These are phyloP conservation scores for Aristolochia californica DNA, from an alignment of 164 flowering plant genomes.

Conservation along the genomic window DNA sequence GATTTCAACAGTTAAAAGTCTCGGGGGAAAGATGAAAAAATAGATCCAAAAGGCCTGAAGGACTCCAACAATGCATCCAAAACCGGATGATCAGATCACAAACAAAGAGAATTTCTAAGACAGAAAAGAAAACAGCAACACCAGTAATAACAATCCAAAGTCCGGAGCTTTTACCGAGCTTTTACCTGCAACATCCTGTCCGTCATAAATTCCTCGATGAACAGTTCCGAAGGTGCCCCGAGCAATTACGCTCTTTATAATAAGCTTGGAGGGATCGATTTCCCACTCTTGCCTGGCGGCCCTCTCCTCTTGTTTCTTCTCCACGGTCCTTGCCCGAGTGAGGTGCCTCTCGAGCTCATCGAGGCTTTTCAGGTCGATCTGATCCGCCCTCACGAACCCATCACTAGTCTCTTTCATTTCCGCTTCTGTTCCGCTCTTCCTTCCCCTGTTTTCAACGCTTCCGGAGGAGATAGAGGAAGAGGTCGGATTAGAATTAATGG, in stretches of 20 bases:
- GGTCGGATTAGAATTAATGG: neutral
- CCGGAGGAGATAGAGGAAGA: neutral
- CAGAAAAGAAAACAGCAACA: neutral
- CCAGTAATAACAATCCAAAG: neutral
- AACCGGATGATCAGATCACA: no score
- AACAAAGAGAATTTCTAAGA: neutral
- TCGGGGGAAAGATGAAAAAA: no score
- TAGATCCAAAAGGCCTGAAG: no score
- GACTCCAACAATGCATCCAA: no score
- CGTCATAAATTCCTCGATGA: constrained; percentile 28
- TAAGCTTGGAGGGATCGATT: constrained; percentile 50
- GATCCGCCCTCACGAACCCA: constrained; percentile 95
- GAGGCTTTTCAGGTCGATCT: constrained; percentile 87
- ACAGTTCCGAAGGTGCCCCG: constrained; percentile 32
- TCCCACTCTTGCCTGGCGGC: constrained; percentile 45
- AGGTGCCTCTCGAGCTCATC: constrained; percentile 91
- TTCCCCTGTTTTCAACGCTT: neutral
- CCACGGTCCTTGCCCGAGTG: constrained; percentile 54
- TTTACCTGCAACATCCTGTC: constrained; percentile 28
- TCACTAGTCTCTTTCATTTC: constrained; percentile 61
- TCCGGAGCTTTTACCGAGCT: neutral
- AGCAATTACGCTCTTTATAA: constrained; percentile 31
- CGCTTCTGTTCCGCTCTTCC: neutral
- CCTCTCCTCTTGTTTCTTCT: constrained; percentile 36
- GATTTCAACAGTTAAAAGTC: no score